Conservation (phyloP, 1,139 yeast genomes). For the Zygotorulaspora mrakii region DNA sequence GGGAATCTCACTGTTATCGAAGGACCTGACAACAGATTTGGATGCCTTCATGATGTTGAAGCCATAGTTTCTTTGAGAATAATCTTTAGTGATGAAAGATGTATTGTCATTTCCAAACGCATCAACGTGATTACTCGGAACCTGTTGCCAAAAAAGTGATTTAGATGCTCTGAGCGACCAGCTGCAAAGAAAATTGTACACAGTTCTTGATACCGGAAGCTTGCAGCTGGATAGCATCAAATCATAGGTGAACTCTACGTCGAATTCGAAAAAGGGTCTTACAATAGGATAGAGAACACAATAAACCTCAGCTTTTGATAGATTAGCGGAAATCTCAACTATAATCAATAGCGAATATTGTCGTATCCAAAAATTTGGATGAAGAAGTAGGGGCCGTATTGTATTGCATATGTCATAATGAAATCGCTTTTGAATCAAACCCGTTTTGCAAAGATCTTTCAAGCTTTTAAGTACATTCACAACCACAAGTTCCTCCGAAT, state of each 20-base stretch:
- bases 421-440: conserved; percentile 47
- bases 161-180: conserved; percentile 72
- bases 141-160: conserved; percentile 74
- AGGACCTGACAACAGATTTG: conserved; percentile 37
- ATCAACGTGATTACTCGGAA: conserved; percentile 39
- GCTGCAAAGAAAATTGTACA: conserved; percentile 58
- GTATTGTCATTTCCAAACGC: conserved; percentile 45
- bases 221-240: conserved; percentile 61
- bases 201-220: conserved; percentile 61
- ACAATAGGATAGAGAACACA: conserved; percentile 81
- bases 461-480: conserved; percentile 71
- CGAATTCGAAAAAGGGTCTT: conserved; percentile 73
- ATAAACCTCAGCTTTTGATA: conserved; percentile 72
- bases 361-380: conserved; percentile 86
- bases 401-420: conserved; percentile 51
- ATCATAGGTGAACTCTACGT: conserved; percentile 65
- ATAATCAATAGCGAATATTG: conserved; percentile 63
- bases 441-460: conserved; percentile 51
- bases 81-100: conserved; percentile 39
- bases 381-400: conserved; percentile 56
- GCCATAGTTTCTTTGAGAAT: conserved; percentile 30
- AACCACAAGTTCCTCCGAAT: conserved; percentile 79
- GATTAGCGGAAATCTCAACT: conserved; percentile 56
- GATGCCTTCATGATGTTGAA: conserved; percentile 28
- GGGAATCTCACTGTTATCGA: conserved; percentile 41